A percentile compares a stretch with the other conserved stretches of the same genome.
Conservation (phyloP, 805 yeast genomes). For the Millerozyma acaciae region DNA sequence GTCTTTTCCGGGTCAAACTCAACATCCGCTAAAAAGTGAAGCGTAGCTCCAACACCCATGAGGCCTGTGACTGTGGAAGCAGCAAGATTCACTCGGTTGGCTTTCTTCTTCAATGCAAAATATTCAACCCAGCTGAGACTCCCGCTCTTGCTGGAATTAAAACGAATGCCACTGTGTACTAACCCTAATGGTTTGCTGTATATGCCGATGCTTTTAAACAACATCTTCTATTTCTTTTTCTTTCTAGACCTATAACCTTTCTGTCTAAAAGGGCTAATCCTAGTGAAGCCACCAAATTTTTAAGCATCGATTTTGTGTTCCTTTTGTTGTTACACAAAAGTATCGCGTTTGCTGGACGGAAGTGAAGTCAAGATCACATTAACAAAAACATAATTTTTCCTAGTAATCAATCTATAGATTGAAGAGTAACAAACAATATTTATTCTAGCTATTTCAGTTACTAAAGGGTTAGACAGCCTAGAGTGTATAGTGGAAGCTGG, state of each 20-base stretch:
- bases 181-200: conserved; percentile 3
- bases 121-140: conserved; percentile 74
- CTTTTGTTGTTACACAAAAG: conserved; percentile 1
- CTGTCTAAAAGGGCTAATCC: no score
- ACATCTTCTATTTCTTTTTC: conserved; percentile 6
- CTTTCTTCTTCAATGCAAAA: conserved; percentile 68
- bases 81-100: conserved; percentile 63
- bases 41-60: conserved; percentile 62
- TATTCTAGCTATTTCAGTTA: no score
- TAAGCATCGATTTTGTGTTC: background rate
- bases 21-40: conserved; percentile 71
- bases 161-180: conserved; percentile 9
- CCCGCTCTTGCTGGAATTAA: conserved; percentile 17
- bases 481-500: no score
- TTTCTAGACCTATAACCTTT: no score
- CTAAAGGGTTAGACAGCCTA: no score
- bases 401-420: no score
- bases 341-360: no score
- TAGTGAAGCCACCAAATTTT: no score
- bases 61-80: conserved; percentile 69
- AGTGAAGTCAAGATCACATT: no score
- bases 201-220: conserved; percentile 9
- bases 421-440: no score
- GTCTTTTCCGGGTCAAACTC: conserved; percentile 86
- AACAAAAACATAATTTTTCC: no score